Evolutionary conservation across 1,284 basidiomycete genomes (phyloP), one percentile per base, ranked within the genome.

Genomic region (Ustilago crameri): DNA sequence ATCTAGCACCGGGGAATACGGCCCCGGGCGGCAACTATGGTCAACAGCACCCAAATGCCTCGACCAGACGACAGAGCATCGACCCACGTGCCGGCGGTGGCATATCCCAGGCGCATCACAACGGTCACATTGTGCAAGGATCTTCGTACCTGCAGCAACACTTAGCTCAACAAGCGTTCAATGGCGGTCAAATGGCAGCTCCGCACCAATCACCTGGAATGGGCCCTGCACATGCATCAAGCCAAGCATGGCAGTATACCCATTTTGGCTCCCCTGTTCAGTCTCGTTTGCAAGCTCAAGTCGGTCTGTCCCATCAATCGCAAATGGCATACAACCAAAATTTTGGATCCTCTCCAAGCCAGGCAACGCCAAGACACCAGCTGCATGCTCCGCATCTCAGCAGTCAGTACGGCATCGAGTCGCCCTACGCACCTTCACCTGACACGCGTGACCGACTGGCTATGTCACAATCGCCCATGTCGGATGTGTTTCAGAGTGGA

Each of bases 401-500:
- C 17, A 45, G 34, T 20, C 51, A 55, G 14, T 56, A 35, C 46
- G 46, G 27, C 1, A 53, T 43, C 35, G 54, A 61, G 9, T 67
- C 64, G 30, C 58, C 64, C 2, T 67, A 57, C 38, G 58, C 54
- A 3, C 57, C 57, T 15, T 53, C 58, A 12, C 48, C 46, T 18
- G 64, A 42, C 22, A 61, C 58, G 7, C 58, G 52, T 20, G 57
- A 67, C 27, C 58, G 64, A 38, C 37, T 57, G 18, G 58, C 64
- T 27, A 59, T 64, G 40, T 64, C 66, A 49, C 60, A 63, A 22
- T 69, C 66, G 24, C 66, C 66, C 18, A 52, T 63, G 44, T 70
- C 66, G 10, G 66, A 70, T 18, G 49, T 50, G 17, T 64, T 47
- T 18, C 55, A 54, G 14, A 70, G 66, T 40, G 66, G 60, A 18